Conservation (phyloP, 371 early-diverging fungal species). For the Mucor circinelloides region DNA sequence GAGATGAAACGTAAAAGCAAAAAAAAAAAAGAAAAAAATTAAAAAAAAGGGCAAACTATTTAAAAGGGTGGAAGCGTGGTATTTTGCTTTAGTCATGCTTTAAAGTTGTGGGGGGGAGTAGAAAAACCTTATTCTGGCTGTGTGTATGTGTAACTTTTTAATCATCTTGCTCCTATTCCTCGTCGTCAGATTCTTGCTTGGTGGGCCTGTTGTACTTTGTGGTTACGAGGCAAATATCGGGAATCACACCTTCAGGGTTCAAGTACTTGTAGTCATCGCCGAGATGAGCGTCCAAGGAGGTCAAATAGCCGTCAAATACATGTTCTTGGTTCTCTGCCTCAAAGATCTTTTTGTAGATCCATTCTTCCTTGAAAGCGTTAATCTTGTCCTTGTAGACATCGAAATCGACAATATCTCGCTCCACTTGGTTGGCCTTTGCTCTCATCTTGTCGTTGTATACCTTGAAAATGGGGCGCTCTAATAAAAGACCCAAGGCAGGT, state of each 20-base stretch:
- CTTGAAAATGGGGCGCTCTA: constrained; percentile 79
- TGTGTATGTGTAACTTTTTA: not conserved
- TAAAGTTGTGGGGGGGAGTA: not conserved
- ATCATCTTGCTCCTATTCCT: constrained; percentile 5
- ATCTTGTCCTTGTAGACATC: constrained; percentile 53
- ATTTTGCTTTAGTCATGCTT: constrained; percentile 19
- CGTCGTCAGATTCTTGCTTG: constrained; percentile 12
- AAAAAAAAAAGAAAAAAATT: not conserved
- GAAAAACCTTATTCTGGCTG: not conserved
- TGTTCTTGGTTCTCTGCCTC: constrained; percentile 70
- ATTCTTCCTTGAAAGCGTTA: constrained; percentile 79
- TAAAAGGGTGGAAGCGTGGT: constrained; percentile 6
- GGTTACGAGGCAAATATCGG: constrained; percentile 24
- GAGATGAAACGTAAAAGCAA: not conserved
- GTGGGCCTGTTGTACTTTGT: constrained; percentile 22
- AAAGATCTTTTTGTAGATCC: constrained; percentile 79
- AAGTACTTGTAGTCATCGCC: constrained; percentile 41
- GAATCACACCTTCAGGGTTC: constrained; percentile 42
- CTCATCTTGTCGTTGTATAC: constrained; percentile 63
- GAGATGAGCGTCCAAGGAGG: constrained; percentile 57
- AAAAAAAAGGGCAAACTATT: not conserved
- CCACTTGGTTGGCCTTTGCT: constrained; percentile 49
- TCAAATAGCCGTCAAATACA: constrained; percentile 69
- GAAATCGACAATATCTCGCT: constrained; percentile 1
- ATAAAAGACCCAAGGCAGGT: constrained; percentile 93